A percentile compares a stretch with the other conserved stretches of the same genome.
These are phyloP conservation scores for Epichloe scottii DNA, from an alignment of 2,329 filamentous ascomycete genomes.

Conservation along the genomic window DNA sequence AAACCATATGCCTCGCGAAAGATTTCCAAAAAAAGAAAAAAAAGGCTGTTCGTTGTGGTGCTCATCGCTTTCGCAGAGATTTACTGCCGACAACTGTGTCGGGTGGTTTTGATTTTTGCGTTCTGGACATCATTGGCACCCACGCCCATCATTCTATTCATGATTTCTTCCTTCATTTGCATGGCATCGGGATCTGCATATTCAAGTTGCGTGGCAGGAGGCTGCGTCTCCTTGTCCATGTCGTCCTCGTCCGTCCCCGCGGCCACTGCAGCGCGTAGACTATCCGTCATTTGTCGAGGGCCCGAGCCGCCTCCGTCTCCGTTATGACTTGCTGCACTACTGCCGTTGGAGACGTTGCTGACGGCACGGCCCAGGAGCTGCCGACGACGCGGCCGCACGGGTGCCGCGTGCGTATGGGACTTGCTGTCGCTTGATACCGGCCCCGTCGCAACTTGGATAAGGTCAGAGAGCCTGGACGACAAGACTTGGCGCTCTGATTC, in stretches of 20 bases:
- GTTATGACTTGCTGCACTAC: constrained; percentile 28
- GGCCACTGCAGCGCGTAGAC: constrained; percentile 5
- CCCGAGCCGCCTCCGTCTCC: constrained; percentile 13
- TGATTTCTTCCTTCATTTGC: constrained; percentile 28
- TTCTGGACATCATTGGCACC: background rate
- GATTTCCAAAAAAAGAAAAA: background rate
- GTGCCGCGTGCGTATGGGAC: constrained; percentile 5
- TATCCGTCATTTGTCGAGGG: constrained; percentile 2
- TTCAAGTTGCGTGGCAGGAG: constrained; percentile 38
- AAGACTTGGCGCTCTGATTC: constrained; percentile 28
- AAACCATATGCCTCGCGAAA: too few relatives aligned
- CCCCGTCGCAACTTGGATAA: constrained; percentile 20
- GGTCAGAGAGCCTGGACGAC: constrained; percentile 28
- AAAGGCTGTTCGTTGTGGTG: background rate
- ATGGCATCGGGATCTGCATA: constrained; percentile 40
- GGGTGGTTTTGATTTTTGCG: background rate
- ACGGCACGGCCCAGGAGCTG: constrained; percentile 45
- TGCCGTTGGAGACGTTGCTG: constrained; percentile 43
- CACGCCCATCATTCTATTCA: constrained; percentile 30
- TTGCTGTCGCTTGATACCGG: constrained; percentile 5
- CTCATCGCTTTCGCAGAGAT: constrained; percentile 4
- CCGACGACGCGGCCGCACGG: constrained; percentile 24
- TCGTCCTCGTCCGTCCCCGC: constrained; percentile 9
- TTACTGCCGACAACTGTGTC: background rate
- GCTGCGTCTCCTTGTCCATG: constrained; percentile 17